Conservation (phyloP, 176 grass and related monocot species). For the Rhynchospora tenuis region DNA sequence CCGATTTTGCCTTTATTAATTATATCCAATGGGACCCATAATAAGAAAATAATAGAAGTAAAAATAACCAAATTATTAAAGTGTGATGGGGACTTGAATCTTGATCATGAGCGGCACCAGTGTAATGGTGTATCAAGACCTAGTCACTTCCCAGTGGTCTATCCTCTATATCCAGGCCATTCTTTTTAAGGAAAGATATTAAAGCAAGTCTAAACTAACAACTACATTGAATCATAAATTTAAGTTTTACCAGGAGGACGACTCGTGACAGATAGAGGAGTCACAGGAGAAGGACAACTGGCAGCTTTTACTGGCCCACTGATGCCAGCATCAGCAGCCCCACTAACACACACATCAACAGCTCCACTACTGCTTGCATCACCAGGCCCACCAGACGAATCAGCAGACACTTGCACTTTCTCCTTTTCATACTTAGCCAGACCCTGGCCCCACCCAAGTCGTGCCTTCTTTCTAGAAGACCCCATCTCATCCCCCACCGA, state of each 20-base stretch:
- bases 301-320: neutral
- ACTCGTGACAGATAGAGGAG: slow-evolving; percentile 25
- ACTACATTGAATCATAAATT: neutral
- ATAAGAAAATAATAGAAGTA: neutral
- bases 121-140: neutral
- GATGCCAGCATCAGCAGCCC: neutral
- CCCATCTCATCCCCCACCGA: slow-evolving; percentile 5
- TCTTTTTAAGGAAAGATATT: neutral
- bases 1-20: neutral
- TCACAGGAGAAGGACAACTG: slow-evolving; percentile 30
- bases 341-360: neutral
- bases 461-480: slow-evolving; percentile 33
- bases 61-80: neutral
- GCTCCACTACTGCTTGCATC: neutral
- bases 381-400: slow-evolving; percentile 13
- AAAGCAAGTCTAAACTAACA: slow-evolving; percentile 7
- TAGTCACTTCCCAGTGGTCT: neutral
- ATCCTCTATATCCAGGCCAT: neutral
- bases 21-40: neutral
- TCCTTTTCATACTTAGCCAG: slow-evolving; percentile 53
- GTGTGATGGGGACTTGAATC: neutral
- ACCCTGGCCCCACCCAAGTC: slow-evolving; percentile 47
- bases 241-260: slow-evolving; percentile 24
- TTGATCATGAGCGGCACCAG: neutral
- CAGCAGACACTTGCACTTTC: slow-evolving; percentile 18